phyloP scores from a whole-genome alignment of 2,329 filamentous ascomycete species.

The Colletotrichum lini region DNA sequence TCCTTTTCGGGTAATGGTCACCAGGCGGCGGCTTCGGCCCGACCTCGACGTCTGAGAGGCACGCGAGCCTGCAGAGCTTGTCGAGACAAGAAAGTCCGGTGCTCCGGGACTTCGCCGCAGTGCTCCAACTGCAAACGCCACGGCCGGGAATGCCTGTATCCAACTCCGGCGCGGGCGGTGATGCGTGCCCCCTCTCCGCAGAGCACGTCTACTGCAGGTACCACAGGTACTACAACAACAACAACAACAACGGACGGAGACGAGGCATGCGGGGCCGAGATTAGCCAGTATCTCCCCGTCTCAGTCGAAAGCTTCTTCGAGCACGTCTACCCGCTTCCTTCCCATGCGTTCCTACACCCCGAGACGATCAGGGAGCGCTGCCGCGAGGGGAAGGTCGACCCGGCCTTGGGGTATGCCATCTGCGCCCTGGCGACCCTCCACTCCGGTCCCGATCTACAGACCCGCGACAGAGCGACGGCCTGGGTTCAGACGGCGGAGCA shows the following conservation, averaged over 20 bases:
- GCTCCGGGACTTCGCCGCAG: constrained; percentile 44
- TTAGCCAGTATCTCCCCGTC: constrained; percentile 42
- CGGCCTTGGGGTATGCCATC: constrained; percentile 51
- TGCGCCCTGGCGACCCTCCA: constrained; percentile 52
- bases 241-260: constrained; percentile 12
- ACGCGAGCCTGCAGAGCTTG: constrained; percentile 49
- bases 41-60: constrained; percentile 42
- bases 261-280: constrained; percentile 2
- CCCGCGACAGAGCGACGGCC: constrained; percentile 43
- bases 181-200: constrained; percentile 13
- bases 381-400: constrained; percentile 49
- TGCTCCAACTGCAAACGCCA: constrained; percentile 46
- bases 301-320: constrained; percentile 47
- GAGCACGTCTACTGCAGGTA: constrained; percentile 18
- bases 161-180: constrained; percentile 26
- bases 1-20: constrained; percentile 39
- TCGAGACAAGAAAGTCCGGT: constrained; percentile 46
- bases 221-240: too few relatives aligned
- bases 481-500: constrained; percentile 53
- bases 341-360: constrained; percentile 54
- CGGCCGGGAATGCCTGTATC: constrained; percentile 43
- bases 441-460: constrained; percentile 44
- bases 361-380: constrained; percentile 51
- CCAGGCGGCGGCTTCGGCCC: not conserved
- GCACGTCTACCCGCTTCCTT: constrained; percentile 47